Conservation (phyloP, 495 filamentous ascomycete genomes). For the Margaritispora aquatica region DNA sequence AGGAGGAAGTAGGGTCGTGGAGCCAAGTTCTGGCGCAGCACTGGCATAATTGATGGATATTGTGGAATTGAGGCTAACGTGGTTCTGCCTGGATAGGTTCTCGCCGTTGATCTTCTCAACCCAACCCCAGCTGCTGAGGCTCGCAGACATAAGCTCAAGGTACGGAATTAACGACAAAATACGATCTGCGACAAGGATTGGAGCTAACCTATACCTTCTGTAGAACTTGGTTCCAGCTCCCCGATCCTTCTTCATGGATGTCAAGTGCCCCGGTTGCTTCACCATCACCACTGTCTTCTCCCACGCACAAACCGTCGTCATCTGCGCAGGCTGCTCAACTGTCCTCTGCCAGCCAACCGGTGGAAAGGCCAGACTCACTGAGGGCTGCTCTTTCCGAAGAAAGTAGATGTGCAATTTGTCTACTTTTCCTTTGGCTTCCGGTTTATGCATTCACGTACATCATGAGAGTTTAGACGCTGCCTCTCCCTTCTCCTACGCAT, state of each 20-base stretch:
- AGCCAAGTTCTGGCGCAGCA: background rate
- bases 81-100: constrained; percentile 61
- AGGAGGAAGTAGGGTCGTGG: background rate
- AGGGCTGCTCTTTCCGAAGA: constrained; percentile 98
- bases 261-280: constrained; percentile 99
- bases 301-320: constrained; percentile 99
- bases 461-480: constrained; percentile 21
- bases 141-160: constrained; percentile 99
- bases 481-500: constrained; percentile 21
- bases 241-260: constrained; percentile 99
- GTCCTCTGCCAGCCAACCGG: constrained; percentile 98
- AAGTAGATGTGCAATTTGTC: constrained; percentile 64
- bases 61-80: constrained; percentile 19
- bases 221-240: constrained; percentile 91
- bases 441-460: constrained; percentile 19
- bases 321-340: constrained; percentile 96
- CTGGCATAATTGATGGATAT: constrained; percentile 14
- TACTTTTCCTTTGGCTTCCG: constrained; percentile 25
- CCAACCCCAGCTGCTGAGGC: constrained; percentile 91
- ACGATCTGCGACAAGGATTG: background rate
- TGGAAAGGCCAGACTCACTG: constrained; percentile 93
- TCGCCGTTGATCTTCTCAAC: constrained; percentile 99
- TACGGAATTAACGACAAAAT: constrained; percentile 37
- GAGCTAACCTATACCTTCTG: constrained; percentile 17
- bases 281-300: constrained; percentile 99